Conservation (phyloP, 2,329 filamentous ascomycete genomes). For the Epichloe bromicola region DNA sequence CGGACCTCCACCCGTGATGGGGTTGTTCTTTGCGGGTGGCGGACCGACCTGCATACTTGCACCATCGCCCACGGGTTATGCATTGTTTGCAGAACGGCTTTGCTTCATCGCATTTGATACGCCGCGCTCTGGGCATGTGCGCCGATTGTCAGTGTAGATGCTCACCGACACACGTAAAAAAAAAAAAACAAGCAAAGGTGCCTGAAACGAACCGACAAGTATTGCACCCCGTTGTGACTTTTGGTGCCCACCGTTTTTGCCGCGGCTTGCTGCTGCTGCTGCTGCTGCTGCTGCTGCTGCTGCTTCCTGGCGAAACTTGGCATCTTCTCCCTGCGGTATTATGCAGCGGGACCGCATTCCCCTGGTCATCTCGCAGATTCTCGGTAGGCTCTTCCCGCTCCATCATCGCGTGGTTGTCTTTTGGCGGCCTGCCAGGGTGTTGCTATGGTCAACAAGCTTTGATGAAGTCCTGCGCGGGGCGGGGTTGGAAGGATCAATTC, state of each 20-base stretch:
- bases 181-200: too few species aligned
- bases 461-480: background rate
- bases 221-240: conserved; percentile 4
- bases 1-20: background rate
- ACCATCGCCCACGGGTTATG: conserved; percentile 3
- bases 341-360: background rate
- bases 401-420: background rate
- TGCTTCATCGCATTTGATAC: conserved; percentile 2
- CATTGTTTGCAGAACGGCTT: conserved; percentile 4
- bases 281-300: background rate
- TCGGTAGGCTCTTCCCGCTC: background rate
- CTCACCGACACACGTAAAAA: background rate
- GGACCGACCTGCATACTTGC: background rate
- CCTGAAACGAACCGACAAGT: conserved; percentile 4
- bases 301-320: background rate
- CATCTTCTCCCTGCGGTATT: background rate
- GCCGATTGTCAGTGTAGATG: background rate
- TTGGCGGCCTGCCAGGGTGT: background rate
- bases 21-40: background rate
- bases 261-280: background rate
- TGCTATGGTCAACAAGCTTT: too few species aligned
- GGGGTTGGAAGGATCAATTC: background rate
- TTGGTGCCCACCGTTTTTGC: conserved; percentile 4
- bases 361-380: background rate
- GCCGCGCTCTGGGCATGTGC: background rate